Conservation (phyloP, 2,329 filamentous ascomycete species). For the Trichoderma sp. region DNA sequence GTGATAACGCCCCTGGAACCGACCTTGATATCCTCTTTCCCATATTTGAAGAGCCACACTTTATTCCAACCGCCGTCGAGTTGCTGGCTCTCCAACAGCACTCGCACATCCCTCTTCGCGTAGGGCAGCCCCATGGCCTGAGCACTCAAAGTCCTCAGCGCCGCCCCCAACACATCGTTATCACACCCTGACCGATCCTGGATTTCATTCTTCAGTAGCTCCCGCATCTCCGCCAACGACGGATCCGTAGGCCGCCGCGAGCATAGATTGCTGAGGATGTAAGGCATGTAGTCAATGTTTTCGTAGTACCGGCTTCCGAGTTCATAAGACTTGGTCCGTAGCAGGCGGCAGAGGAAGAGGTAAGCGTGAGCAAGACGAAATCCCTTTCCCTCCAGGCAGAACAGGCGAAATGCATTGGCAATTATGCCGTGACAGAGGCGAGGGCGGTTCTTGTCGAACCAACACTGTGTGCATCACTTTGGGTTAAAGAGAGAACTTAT, state of each 20-base stretch:
- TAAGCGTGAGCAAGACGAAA: not conserved
- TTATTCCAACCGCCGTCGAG: constrained; percentile 21
- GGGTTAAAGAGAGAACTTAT: not conserved
- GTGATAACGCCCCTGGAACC: constrained; percentile 19
- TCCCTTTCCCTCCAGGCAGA: not conserved
- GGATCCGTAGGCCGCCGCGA: not conserved
- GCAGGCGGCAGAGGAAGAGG: constrained; percentile 15
- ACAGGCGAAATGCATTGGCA: not conserved
- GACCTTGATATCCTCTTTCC: constrained; percentile 20
- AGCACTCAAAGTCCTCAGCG: constrained; percentile 16
- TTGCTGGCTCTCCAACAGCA: constrained; percentile 10
- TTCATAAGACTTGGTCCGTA: constrained; percentile 17
- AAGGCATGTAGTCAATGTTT: constrained; percentile 24
- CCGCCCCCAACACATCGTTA: constrained; percentile 3
- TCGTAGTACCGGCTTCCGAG: constrained; percentile 23
- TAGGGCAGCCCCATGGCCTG: constrained; percentile 7
- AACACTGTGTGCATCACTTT: not conserved
- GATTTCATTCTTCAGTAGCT: not conserved
- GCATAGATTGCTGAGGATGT: constrained; percentile 18
- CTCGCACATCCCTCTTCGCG: constrained; percentile 8
- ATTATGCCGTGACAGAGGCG: not conserved
- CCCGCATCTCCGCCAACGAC: not conserved
- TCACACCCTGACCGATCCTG: constrained; percentile 13
- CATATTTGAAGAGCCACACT: constrained; percentile 20
- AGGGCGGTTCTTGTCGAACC: not conserved